phyloP scores from a whole-genome alignment of 306 rosid species.

The Gastrolobium bilobum region DNA sequence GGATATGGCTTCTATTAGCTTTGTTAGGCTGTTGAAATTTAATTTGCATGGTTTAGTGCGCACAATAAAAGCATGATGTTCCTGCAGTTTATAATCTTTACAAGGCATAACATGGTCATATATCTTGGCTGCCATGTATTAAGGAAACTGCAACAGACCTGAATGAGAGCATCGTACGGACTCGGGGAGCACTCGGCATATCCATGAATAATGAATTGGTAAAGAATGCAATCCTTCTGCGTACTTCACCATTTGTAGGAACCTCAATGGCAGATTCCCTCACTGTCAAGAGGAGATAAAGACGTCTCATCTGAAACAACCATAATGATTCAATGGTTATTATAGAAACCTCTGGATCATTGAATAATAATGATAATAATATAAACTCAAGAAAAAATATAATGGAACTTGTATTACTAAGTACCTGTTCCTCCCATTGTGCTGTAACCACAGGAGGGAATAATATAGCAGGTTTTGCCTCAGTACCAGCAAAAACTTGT shows the following conservation, averaged over 20 bases:
- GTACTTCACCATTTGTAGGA: constrained; percentile 93
- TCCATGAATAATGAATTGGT: constrained; percentile 96
- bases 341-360: constrained; percentile 29
- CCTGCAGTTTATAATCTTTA: constrained; percentile 39
- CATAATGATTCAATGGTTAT: constrained; percentile 38
- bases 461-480: constrained; percentile 75
- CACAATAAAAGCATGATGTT: constrained; percentile 43
- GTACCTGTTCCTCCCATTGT: constrained; percentile 95
- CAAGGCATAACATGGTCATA: constrained; percentile 39
- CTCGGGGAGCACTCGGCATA: constrained; percentile 94
- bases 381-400: not conserved
- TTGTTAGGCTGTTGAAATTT: constrained; percentile 32
- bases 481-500: constrained; percentile 92
- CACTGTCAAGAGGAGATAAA: constrained; percentile 83
- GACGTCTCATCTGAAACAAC: constrained; percentile 83
- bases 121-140: constrained; percentile 37
- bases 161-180: constrained; percentile 95
- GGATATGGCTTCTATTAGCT: constrained; percentile 29
- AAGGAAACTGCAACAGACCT: constrained; percentile 62
- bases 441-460: constrained; percentile 89
- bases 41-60: constrained; percentile 32
- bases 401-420: not conserved
- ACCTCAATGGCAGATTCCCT: constrained; percentile 90
- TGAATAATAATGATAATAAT: constrained; percentile 13
- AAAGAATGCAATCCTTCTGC: constrained; percentile 92